phyloP scores from a whole-genome alignment of 331 rosid genomes.

The Spiraea crenata region DNA sequence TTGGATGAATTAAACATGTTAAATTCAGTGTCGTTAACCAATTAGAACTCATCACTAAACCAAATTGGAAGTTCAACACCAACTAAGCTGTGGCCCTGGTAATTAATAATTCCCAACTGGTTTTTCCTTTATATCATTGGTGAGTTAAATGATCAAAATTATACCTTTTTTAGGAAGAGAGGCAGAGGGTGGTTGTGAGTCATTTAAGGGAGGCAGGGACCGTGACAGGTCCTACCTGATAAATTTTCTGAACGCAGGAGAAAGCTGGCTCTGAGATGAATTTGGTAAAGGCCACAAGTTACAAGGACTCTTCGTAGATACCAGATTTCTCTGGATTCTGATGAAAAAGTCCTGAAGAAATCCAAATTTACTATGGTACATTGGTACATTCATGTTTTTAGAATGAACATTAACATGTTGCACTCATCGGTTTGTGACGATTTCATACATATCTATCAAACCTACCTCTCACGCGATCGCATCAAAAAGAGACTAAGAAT shows the following conservation, averaged over 20 bases:
- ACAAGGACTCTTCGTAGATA: not conserved
- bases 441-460: no score
- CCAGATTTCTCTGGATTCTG: not conserved
- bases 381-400: no score
- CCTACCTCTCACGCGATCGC: no score
- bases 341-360: not conserved
- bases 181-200: not conserved
- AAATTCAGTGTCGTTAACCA: no score
- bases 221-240: not conserved
- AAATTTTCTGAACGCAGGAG: not conserved
- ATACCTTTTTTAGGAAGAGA: not conserved
- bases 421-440: no score
- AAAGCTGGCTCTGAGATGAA: not conserved
- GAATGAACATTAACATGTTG: not conserved
- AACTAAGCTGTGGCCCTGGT: not conserved
- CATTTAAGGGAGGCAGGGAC: not conserved
- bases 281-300: conserved; percentile 3
- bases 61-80: no score
- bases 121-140: not conserved
- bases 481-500: no score
- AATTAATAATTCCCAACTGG: conserved; percentile 1
- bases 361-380: no score
- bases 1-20: not conserved
- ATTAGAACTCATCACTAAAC: no score
- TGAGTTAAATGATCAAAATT: not conserved